Evolutionary conservation across 2,329 filamentous ascomycete species (phyloP).

Genomic region (Arachnopeziza araneosa): DNA sequence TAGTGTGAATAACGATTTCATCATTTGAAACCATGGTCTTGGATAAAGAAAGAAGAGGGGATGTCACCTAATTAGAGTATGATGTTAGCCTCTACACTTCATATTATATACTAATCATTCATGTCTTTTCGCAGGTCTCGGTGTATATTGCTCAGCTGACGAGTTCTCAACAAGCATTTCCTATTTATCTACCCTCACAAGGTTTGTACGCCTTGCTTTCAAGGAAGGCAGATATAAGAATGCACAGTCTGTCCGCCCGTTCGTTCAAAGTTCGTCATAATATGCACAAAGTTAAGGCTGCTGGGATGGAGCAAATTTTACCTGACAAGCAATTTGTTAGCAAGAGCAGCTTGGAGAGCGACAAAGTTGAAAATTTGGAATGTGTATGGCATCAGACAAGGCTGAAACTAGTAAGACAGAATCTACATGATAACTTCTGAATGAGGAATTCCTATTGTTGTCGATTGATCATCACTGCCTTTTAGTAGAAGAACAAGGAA

Average conservation of each 20-base stretch:
- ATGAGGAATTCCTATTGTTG: slow-evolving; percentile 34
- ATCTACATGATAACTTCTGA: slow-evolving; percentile 34
- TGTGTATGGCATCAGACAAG: slow-evolving; percentile 36
- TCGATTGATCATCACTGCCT: slow-evolving; percentile 32
- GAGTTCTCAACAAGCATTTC: slow-evolving; percentile 40
- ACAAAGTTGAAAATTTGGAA: slow-evolving; percentile 4
- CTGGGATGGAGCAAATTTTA: background rate
- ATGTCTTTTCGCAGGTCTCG: background rate
- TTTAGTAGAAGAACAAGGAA: slow-evolving; percentile 13
- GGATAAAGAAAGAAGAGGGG: background rate
- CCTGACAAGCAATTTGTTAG: slow-evolving; percentile 13
- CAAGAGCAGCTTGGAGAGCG: slow-evolving; percentile 7
- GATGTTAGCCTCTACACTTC: slow-evolving; percentile 1
- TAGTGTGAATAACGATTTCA: slow-evolving; percentile 39
- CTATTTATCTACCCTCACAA: slow-evolving; percentile 31
- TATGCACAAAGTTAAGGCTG: slow-evolving; percentile 13
- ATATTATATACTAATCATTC: background rate
- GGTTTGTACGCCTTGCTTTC: slow-evolving; percentile 38
- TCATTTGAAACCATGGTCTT: slow-evolving; percentile 31
- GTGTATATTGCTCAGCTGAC: slow-evolving; percentile 35
- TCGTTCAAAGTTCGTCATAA: slow-evolving; percentile 42
- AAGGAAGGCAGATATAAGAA: slow-evolving; percentile 30
- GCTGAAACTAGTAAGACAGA: slow-evolving; percentile 38
- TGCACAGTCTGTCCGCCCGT: slow-evolving; percentile 40
- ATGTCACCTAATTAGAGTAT: slow-evolving; percentile 6